A percentile compares a stretch with the other conserved stretches of the same genome.
Conservation (phyloP, 768 basidiomycete species). For the Lactarius psammicola region DNA sequence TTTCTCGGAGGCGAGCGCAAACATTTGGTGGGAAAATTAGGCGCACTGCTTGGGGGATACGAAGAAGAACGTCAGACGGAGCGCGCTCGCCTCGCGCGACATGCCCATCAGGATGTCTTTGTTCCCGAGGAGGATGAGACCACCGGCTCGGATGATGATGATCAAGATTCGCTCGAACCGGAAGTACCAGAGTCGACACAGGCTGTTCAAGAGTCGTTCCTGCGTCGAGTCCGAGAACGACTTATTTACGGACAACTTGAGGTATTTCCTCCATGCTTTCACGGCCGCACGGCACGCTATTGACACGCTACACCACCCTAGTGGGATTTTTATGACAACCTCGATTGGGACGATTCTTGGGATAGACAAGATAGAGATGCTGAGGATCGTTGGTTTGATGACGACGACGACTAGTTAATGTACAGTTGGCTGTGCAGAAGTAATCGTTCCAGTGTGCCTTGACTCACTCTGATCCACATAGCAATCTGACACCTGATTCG, state of each 20-base stretch:
- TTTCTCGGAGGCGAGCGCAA: slow-evolving; percentile 55
- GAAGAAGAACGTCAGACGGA: slow-evolving; percentile 79
- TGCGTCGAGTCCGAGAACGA: slow-evolving; percentile 59
- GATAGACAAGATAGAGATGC: slow-evolving; percentile 59
- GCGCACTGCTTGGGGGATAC: slow-evolving; percentile 61
- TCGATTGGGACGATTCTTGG: slow-evolving; percentile 75
- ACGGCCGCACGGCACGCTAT: background rate
- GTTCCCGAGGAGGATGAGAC: slow-evolving; percentile 68
- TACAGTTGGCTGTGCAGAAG: background rate
- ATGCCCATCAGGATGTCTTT: slow-evolving; percentile 46
- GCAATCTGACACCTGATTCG: background rate
- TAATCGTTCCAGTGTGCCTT: background rate
- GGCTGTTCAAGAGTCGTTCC: slow-evolving; percentile 42
- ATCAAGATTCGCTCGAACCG: slow-evolving; percentile 36
- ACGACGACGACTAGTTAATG: slow-evolving; percentile 49
- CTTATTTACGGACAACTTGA: slow-evolving; percentile 77
- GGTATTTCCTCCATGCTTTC: slow-evolving; percentile 41
- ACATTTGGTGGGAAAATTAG: slow-evolving; percentile 70
- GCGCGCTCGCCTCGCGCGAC: slow-evolving; percentile 48
- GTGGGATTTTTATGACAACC: slow-evolving; percentile 65
- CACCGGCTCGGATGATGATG: slow-evolving; percentile 45
- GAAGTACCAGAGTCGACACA: slow-evolving; percentile 52
- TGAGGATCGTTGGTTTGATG: slow-evolving; percentile 74
- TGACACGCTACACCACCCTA: slow-evolving; percentile 33
- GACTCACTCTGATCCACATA: slow-evolving; percentile 7